These are phyloP conservation scores for Endoconidiophora laricicola DNA, from an alignment of 2,329 filamentous ascomycete genomes.

Conservation along the genomic window DNA sequence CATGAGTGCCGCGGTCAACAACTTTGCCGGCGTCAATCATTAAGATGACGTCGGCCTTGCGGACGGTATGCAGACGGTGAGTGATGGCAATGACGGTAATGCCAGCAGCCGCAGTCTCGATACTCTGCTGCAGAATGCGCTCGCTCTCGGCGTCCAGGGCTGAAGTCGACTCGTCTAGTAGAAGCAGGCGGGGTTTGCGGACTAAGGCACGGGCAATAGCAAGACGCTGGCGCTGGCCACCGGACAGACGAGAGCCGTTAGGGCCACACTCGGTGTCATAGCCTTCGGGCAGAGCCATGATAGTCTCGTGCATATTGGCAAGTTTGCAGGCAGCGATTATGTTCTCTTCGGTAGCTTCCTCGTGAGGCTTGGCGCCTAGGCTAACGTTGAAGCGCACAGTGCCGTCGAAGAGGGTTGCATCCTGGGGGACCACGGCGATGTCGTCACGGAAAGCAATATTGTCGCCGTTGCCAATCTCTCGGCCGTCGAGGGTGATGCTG, in stretches of 20 bases:
- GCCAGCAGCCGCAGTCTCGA: conserved; percentile 38
- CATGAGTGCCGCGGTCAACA: conserved; percentile 35
- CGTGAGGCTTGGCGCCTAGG: conserved; percentile 36
- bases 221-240: conserved; percentile 64
- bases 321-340: conserved; percentile 49
- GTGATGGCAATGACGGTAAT: conserved; percentile 43
- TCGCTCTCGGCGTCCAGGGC: conserved; percentile 60
- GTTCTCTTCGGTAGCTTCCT: conserved; percentile 39
- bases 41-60: conserved; percentile 40
- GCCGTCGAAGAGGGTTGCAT: conserved; percentile 40
- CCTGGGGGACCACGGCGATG: conserved; percentile 41
- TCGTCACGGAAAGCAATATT: conserved; percentile 31
- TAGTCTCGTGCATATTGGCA: conserved; percentile 55
- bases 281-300: conserved; percentile 42
- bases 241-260: conserved; percentile 58
- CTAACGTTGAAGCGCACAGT: conserved; percentile 38
- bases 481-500: conserved; percentile 27
- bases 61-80: conserved; percentile 39
- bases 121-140: conserved; percentile 44
- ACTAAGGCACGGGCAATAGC: conserved; percentile 64
- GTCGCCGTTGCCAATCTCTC: conserved; percentile 27
- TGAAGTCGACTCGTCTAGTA: conserved; percentile 70
- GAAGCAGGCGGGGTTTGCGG: conserved; percentile 51
- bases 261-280: conserved; percentile 53
- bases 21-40: conserved; percentile 36